Evolutionary conservation across 2,329 filamentous ascomycete species (phyloP), one percentile per base, ranked within the genome.

Genomic region (Amauroascus niger): DNA sequence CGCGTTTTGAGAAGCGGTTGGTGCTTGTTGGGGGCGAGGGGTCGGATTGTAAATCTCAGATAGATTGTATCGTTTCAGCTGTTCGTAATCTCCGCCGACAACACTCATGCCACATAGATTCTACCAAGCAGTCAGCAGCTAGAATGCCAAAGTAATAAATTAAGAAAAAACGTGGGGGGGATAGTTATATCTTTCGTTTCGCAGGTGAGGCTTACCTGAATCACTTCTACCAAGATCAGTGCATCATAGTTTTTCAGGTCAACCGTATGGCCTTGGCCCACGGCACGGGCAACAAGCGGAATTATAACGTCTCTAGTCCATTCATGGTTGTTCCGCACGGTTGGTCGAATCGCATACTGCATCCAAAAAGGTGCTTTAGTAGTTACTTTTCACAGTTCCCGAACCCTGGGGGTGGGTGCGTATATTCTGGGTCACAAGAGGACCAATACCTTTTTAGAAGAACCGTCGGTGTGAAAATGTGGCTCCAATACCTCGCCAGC

Each of bases 21-120:
- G 35, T 8, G 16, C 39, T 16, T 16, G 39, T 35, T 54, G 52
- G 45, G 52, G 56, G 16, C 49, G 53, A 53, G 71, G 65, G 8
- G 70, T 71, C 49, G 76, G 74, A 55, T 75, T 74, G 60, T 79
- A 80, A 50, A 84, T 75, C 64, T 84, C 81, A 41, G 79, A 76
- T 46, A 84, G 65, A 63, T 84, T 84, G 66, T 76, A 84, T 53
- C 77, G 74, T 67, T 82, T 84, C 57, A 84, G 69, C 58, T 73
- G 67, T 52, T 84, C 80, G 60, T 78, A 84, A 58, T 81, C 78
- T 50, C 72, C 67, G 18, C 75, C 76, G 3, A 83, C 78, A 7
- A 84, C 79, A 58, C 79, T 82, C 74, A 84, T 81, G 18, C 81
- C 81, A 56, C 80, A 76, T 8, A 83, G 66, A 59, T 82, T 82